Evolutionary conservation across 306 rosid genomes (phyloP).

Genomic region (Erythrophleum fordii): DNA sequence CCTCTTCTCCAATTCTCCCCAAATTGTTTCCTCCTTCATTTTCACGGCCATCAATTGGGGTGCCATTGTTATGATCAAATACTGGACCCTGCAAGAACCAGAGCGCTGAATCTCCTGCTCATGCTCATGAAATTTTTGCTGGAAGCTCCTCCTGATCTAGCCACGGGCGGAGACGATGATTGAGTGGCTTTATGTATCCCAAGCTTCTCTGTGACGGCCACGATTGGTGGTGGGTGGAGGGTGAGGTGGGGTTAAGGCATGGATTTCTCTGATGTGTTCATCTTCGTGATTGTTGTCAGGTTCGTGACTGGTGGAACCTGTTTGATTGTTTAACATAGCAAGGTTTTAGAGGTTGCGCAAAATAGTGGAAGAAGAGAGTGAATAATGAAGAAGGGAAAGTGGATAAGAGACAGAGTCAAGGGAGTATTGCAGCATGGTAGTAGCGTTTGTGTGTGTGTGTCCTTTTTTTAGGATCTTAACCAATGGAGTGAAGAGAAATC

Average conservation of each 20-base stretch:
- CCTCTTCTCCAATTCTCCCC: slow-evolving; percentile 74
- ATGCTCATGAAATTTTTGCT: slow-evolving; percentile 80
- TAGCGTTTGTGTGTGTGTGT: background rate
- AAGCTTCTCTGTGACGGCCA: too few relatives aligned
- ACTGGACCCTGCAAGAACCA: slow-evolving; percentile 84
- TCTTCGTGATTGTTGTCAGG: slow-evolving; percentile 37
- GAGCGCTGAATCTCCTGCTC: slow-evolving; percentile 89
- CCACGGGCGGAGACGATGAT: slow-evolving; percentile 65
- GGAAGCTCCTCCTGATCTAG: slow-evolving; percentile 57
- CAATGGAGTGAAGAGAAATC: background rate
- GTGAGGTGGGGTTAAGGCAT: slow-evolving; percentile 75
- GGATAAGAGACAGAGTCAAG: slow-evolving; percentile 12
- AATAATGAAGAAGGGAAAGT: slow-evolving; percentile 31
- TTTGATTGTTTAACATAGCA: slow-evolving; percentile 59
- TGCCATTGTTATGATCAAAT: slow-evolving; percentile 44
- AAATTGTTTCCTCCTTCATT: slow-evolving; percentile 40
- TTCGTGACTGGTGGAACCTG: slow-evolving; percentile 40
- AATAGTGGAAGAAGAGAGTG: slow-evolving; percentile 10
- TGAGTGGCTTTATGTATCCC: slow-evolving; percentile 52
- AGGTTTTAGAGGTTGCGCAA: background rate
- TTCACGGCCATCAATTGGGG: slow-evolving; percentile 14
- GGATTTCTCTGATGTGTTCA: slow-evolving; percentile 72
- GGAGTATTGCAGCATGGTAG: background rate
- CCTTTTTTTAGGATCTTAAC: background rate
- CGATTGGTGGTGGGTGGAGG: slow-evolving; percentile 25